Base-by-base conservation (phyloP, 345 rosid genomes). In the Carallia pectinifolia region DNA sequence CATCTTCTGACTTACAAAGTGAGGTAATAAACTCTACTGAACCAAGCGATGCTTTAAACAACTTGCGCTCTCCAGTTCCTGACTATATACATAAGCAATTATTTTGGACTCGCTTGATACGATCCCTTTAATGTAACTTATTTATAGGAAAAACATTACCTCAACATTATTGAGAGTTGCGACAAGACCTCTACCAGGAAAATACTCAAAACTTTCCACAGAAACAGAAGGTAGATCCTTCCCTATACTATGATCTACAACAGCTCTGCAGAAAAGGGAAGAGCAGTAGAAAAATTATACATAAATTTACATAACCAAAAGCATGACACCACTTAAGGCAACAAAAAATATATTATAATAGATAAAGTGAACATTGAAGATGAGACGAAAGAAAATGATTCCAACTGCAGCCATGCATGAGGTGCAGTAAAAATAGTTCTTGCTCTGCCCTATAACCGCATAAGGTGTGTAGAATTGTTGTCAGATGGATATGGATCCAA, bases 21-120 rank as follows among this genome's bases (percentile, higher is more conserved):
- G 99, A 91, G 74, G 97, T 86, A 55, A 95, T 85, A 72, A 95
- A 95, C 64, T 95, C 99, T 38, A 95, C 80, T 34, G 99, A 95
- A 68, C 99, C 99, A 77, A 95, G 97, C 40, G 95, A 88, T 34
- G 97, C 99, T 81, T 81, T 85, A 79, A 86, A 77, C 75, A 69
- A 61, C 81, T 81, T 88, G 68, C 72, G 68, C 58, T 64, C 82
- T 82, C 77, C 84, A 73, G 79, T 76, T 82, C 84, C 86, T 80
- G 92, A 79, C 97, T 91, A 81, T 72, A 78, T 74, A 58, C 79
- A 81, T 65, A 47, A 74, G 44, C 72, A 77, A 69, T 55, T 1
- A 15, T 36, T 64, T 2, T 36, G n/a, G 37, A 53, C 53, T 61
- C 9, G 5, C 23, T 27, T 12, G 73, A 62, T 73, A 76, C 59